Evolutionary conservation across 148 eudicot species (phyloP).

Genomic region (Persicaria maculosa): DNA sequence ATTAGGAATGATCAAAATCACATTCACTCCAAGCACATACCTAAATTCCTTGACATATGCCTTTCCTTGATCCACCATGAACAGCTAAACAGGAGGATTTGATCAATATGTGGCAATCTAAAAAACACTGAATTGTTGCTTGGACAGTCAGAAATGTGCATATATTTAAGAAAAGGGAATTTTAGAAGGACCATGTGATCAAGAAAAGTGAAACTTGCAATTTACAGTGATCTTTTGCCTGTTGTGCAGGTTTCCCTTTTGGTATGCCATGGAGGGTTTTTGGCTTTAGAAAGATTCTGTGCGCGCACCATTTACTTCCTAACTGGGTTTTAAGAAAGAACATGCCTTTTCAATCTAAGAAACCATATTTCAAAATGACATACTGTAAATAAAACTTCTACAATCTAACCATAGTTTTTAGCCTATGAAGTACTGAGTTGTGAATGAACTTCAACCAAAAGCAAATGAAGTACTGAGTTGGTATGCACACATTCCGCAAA

Average conservation of each 20-base stretch:
- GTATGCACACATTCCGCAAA: too few species aligned
- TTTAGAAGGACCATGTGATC: constrained; percentile 9
- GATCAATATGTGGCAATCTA: background rate
- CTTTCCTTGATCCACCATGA: background rate
- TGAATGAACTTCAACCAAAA: too few species aligned
- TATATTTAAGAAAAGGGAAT: background rate
- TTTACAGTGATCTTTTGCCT: background rate
- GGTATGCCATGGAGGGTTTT: background rate
- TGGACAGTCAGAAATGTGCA: constrained; percentile 5
- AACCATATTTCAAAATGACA: too few species aligned
- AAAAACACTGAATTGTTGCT: background rate
- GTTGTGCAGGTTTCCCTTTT: background rate
- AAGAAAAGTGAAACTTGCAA: constrained; percentile 1
- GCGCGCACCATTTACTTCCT: too few species aligned
- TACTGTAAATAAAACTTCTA: too few species aligned
- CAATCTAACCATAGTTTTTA: too few species aligned
- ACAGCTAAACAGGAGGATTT: background rate
- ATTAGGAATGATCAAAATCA: background rate
- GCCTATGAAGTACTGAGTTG: too few species aligned
- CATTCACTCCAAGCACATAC: background rate
- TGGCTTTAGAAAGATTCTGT: too few species aligned
- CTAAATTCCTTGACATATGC: background rate
- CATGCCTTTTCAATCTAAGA: too few species aligned
- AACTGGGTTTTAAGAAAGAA: too few species aligned
- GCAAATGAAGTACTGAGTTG: too few species aligned